Percentiles rank a stretch among this genome's conserved stretches.
These are phyloP conservation scores for Penicillium ucsense DNA, from an alignment of 495 filamentous ascomycete species.

Conservation along the genomic window DNA sequence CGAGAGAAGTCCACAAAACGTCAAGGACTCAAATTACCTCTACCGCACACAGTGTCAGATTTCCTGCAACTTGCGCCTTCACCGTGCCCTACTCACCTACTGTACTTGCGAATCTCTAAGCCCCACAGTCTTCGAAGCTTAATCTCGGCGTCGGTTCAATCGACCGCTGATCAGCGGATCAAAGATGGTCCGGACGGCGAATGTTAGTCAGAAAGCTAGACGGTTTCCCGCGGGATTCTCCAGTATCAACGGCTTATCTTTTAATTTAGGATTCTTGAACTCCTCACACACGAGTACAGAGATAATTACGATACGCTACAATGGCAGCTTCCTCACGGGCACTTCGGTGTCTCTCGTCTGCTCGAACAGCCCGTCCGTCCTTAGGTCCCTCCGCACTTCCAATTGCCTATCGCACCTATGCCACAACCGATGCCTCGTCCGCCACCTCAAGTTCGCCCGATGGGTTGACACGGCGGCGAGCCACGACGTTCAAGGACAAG, in stretches of 20 bases:
- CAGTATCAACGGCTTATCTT: slow-evolving; percentile 1
- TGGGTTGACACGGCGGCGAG: slow-evolving; percentile 27
- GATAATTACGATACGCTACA: slow-evolving; percentile 7
- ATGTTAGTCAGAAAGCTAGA: slow-evolving; percentile 4
- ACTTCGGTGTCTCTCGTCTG: slow-evolving; percentile 28
- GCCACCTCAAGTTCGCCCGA: slow-evolving; percentile 19
- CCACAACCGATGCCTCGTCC: slow-evolving; percentile 33
- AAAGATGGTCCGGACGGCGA: slow-evolving; percentile 5
- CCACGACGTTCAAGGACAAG: slow-evolving; percentile 68
- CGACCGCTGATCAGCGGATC: slow-evolving; percentile 1
- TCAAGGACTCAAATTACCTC: too few species aligned
- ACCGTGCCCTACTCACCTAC: too few species aligned
- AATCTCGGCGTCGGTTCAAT: neutral
- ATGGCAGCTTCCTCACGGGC: slow-evolving; percentile 32
- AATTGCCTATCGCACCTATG: slow-evolving; percentile 25
- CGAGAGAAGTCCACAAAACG: too few species aligned
- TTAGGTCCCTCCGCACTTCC: slow-evolving; percentile 5
- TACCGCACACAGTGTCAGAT: too few species aligned
- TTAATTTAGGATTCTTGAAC: neutral
- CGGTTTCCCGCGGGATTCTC: slow-evolving; percentile 15
- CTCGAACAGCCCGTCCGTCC: slow-evolving; percentile 14
- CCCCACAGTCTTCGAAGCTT: neutral
- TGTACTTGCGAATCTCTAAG: too few species aligned
- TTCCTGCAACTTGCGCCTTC: too few species aligned
- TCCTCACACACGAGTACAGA: neutral